Evolutionary conservation across 306 rosid genomes (phyloP), one percentile per base, ranked within the genome.

Genomic region (Vigna reflexopilosa): DNA sequence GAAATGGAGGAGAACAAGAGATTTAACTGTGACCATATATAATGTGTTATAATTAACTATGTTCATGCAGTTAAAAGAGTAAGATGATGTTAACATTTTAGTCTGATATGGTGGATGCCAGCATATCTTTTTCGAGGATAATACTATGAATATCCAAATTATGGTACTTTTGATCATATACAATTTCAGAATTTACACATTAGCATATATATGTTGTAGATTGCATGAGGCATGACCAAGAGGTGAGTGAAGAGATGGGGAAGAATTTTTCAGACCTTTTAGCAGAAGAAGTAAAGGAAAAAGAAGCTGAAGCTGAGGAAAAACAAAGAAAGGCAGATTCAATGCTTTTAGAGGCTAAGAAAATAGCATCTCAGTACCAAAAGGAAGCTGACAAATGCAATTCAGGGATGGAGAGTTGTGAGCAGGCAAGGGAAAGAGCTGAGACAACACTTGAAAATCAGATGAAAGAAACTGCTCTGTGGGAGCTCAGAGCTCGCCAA

Each of bases 321-420:
- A 87, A 85, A 22, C 87, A 85, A 38, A 78, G 70, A 77, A 48
- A 9, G 58, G 87, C 78, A 4, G 89, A 87, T 30, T 67, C 57
- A 68, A 75, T 51, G 24, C 82, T 85, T 7, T 61, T 87, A 22
- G 91, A 87, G 87, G 86, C 91, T 1, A 87, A 87, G 84, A 87
- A 85, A 75, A 2, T 71, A 22, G 87, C 91, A 42, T 87, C 89
- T 48, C 86, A 83, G 80, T 87, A 82, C 75, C 91, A 87, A 69
- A 85, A 87, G 79, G 91, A 87, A 51, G 91, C 89, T 62, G 91
- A 87, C 64, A 87, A 87, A 63, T 87, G 91, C 87, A 87, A 83
- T 61, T 85, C 89, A 67, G 89, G 91, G 52, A 87, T 87, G 89
- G 87, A 83, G 59, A 87, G 87, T 24, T 88, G 91, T 75, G 91